Evolutionary conservation across 2,329 filamentous ascomycete species (phyloP), one percentile per base, ranked within the genome.

Genomic region (Cordyceps farinosa): DNA sequence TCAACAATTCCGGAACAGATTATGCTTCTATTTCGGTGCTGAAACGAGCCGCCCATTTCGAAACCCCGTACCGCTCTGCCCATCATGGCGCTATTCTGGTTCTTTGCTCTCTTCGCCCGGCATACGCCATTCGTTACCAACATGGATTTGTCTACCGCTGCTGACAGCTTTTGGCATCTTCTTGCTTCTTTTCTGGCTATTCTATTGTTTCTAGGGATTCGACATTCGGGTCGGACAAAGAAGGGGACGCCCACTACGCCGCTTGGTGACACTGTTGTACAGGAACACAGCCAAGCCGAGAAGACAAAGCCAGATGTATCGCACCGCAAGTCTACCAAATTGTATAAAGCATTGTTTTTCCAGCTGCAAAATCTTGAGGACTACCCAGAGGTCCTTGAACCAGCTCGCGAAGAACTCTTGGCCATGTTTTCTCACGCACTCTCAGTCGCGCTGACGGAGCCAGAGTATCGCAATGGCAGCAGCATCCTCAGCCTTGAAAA

Each of bases 341-440:
- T 7, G 27, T 47, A 57, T 47, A 29, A 15, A 36, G 32, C 8
- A 32, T 27, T 68, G 13, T 68, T 64, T 47, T 64, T 62, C 42
- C 62, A 68, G 61, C 60, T 68, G 22, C 67, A 68, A 13, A 65
- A 67, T 38, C 61, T 66, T 42, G 67, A 68, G 36, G 32, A 63
- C 3, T 44, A 66, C 11, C 36, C 52, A 22, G 66, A 67, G 10
- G 32, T 65, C 6, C 57, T 67, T 17, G 51, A 64, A 4, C 29
- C 55, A 51, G 67, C 63, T 10, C 64, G 47, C 17, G 34, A 62
- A 42, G 54, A 66, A 17, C 44, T 68, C 11, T 55, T 67, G 2
- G 62, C 62, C n/a, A 58, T 67, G 29, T 44, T 67, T 45, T 67
- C 65, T 8, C 58, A 58, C 17, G 60, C 30, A 47, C 40, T 62